A percentile compares a stretch with the other conserved stretches of the same genome.
phyloP scores from a whole-genome alignment of 2,329 filamentous ascomycete genomes.

The Microcyclospora tardicrescens region DNA sequence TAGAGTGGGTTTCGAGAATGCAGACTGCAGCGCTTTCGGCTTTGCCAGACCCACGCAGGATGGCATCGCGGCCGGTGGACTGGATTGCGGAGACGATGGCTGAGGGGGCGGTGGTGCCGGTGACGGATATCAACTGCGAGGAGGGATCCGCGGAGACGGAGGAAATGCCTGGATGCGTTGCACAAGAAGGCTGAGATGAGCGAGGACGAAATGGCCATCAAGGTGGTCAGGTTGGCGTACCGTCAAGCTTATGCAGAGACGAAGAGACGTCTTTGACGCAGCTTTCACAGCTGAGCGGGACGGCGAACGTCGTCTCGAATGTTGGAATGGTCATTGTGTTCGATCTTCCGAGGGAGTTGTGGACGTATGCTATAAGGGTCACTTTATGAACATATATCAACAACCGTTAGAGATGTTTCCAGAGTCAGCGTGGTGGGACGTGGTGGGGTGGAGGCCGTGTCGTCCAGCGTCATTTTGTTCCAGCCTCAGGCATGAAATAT shows the following conservation, averaged over 20 bases:
- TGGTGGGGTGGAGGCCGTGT: no score
- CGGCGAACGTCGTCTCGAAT: slow-evolving; percentile 77
- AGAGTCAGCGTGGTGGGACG: no score
- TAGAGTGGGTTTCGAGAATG: slow-evolving; percentile 77
- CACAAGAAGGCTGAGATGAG: not conserved
- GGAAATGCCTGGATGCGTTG: slow-evolving; percentile 48
- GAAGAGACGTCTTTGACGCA: slow-evolving; percentile 80
- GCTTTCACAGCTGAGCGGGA: slow-evolving; percentile 79
- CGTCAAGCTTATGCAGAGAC: slow-evolving; percentile 60
- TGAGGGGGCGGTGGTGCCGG: slow-evolving; percentile 84
- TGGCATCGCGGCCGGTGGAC: slow-evolving; percentile 81
- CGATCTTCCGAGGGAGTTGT: not conserved
- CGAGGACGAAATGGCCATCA: no score
- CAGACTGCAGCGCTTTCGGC: slow-evolving; percentile 84
- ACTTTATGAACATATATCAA: no score
- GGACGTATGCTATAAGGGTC: no score
- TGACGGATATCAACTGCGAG: slow-evolving; percentile 70
- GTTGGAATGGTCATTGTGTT: slow-evolving; percentile 19
- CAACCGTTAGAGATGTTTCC: no score
- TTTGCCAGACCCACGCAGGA: slow-evolving; percentile 75
- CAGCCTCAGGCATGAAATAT: no score
- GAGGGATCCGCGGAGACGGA: slow-evolving; percentile 72
- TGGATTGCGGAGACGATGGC: slow-evolving; percentile 82
- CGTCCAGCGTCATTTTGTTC: no score
- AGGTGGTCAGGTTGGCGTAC: slow-evolving; percentile 26